Base-by-base conservation (phyloP, 305 asterid species). In the Fraxinus greggii region DNA sequence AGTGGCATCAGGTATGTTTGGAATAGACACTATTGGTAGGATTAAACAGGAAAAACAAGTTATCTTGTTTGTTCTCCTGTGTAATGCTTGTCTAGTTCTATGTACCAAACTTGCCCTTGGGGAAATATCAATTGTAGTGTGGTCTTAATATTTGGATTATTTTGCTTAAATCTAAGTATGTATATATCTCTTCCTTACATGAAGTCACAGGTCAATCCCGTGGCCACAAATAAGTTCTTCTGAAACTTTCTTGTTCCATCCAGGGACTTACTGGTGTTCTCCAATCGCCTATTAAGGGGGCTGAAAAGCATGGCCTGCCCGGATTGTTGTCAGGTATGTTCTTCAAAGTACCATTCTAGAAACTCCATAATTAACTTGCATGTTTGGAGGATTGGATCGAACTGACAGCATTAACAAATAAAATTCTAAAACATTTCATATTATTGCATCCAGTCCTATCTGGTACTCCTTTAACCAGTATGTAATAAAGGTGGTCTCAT, bases 231-330 rank as follows among this genome's bases (percentile, higher is more conserved):
- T 29, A 15, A 69, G 38, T 1, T 12, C 36, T 45, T 28, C 7
- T 63, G 76, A 28, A 77, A 38, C 48, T 73, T 51, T 48, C 72
- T 42, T 31, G 80, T 75, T 56, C 51, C 26, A 42, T 59, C 80
- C 83, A 96, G 99, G 99, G 99, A 61, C 96, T 96, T 78, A 96
- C 99, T 17, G 99, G 99, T 38, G 97, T 96, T 82, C 97, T 96
- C 77, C 99, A 96, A 74, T 94, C 98, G 65, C 99, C 99, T 28
- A 93, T 96, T 79, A 91, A 89, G 88, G 99, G 99, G 82, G 99
- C 98, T 79, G 98, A 94, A 87, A 94, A 90, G 67, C 98, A 94
- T 86, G 99, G 99, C 56, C 90, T 96, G 61, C 99, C 99, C 21
- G 99, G 99, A 86, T 94, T 94, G 76, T 88, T 96, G 74, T 94